Evolutionary conservation across 2,329 filamentous ascomycete species (phyloP), one percentile per base, ranked within the genome.

Genomic region (Fusarium sp.): DNA sequence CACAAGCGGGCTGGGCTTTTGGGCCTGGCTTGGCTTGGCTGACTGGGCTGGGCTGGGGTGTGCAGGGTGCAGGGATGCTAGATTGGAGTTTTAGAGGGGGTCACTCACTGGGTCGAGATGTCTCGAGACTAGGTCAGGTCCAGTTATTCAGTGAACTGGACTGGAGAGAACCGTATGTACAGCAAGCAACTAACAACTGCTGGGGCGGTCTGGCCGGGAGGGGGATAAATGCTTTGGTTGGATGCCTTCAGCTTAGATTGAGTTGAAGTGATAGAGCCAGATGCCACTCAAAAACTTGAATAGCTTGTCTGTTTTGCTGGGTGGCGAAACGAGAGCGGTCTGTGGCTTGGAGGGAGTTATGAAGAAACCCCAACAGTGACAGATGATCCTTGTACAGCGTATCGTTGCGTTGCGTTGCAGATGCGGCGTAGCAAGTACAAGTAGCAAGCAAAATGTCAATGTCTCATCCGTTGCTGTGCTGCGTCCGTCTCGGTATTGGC

Each of bases 81-180:
- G 56, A 35, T 42, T 53, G 42, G 20, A 37, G 45, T 50, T 57
- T 33, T 27, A 35, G 44, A 41, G 45, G 42, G 48, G 57, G 45
- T 60, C 20, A 59, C 64, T 67, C 23, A 67, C 64, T 62, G 41
- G 57, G 67, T 46, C 52, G 60, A 67, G 71, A 61, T 63, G 63
- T 69, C 72, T 73, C 70, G 54, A 65, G 61, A 66, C 64, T 66
- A 66, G 64, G 54, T 66, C 64, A 66, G 64, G 61, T 66, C 61
- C 60, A 65, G 38, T 44, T 26, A 49, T 26, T 62, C 42, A 37
- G 41, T 60, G 38, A 27, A 26, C 37, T 64, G 45, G 32, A 45
- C n/a, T 49, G 54, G 41, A 56, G 37, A 42, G 27, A 40, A 32
- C 60, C 52, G 52, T 33, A 23, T 30, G 27, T 37, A 42, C 38